Evolutionary conservation across 495 filamentous ascomycete genomes (phyloP).

Genomic region (Penicillium samsonianum): DNA sequence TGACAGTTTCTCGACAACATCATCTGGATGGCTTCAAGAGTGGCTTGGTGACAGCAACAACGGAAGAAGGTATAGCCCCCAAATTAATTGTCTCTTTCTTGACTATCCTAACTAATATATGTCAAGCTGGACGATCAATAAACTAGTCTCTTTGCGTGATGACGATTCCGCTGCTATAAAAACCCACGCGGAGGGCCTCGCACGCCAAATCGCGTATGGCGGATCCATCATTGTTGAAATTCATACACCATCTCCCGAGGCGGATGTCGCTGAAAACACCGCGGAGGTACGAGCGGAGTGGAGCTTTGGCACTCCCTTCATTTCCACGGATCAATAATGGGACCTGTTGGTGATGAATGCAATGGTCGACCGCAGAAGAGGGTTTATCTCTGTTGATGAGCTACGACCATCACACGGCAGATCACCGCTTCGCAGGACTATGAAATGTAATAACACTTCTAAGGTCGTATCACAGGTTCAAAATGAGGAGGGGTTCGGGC

Average conservation of each 20-base stretch:
- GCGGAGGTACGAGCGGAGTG: not conserved
- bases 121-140: not conserved
- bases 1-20: not conserved
- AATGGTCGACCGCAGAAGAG: slow-evolving; percentile 1
- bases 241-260: not conserved
- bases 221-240: slow-evolving; percentile 1
- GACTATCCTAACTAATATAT: not conserved
- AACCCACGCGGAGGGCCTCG: not conserved
- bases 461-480: not conserved
- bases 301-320: not conserved
- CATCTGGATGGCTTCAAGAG: not conserved
- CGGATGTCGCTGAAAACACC: not conserved
- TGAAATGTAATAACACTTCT: not conserved
- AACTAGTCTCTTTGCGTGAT: not conserved
- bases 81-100: not conserved
- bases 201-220: not conserved
- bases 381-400: not conserved
- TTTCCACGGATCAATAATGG: not conserved
- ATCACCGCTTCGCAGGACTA: not conserved
- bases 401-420: not conserved
- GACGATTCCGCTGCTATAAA: not conserved
- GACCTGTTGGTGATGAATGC: slow-evolving; percentile 2
- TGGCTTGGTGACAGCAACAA: not conserved
- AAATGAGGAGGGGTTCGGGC: not conserved
- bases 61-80: not conserved